Evolutionary conservation across 2,329 filamentous ascomycete genomes (phyloP).

Genomic region (Fusarium buharicum): DNA sequence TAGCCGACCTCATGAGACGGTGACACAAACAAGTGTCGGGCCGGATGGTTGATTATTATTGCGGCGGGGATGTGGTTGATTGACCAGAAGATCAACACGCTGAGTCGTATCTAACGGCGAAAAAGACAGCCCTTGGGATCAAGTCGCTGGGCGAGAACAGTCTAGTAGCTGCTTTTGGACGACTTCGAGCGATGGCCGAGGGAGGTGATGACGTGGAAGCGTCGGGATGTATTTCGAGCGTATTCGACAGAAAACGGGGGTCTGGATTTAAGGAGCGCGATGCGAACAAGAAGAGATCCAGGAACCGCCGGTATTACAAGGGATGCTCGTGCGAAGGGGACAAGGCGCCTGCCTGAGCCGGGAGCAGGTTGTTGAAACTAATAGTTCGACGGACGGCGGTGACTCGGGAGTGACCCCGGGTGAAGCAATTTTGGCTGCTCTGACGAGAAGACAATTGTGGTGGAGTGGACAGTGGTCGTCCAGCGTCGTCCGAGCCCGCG

Average conservation of each 20-base stretch:
- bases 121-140: constrained; percentile 28
- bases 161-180: constrained; percentile 29
- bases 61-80: constrained; percentile 28
- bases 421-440: constrained; percentile 40
- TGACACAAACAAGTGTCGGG: constrained; percentile 42
- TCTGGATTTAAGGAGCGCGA: constrained; percentile 44
- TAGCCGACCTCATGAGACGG: constrained; percentile 60
- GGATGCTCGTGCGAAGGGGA: constrained; percentile 45
- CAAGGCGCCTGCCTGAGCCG: constrained; percentile 32
- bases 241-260: constrained; percentile 37
- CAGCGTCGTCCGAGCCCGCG: constrained; percentile 47
- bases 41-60: constrained; percentile 45
- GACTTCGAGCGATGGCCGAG: constrained; percentile 24
- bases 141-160: constrained; percentile 22
- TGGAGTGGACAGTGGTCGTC: constrained; percentile 39
- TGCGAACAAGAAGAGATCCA: constrained; percentile 46
- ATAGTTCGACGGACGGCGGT: constrained; percentile 30
- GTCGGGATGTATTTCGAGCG: constrained; percentile 35
- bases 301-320: constrained; percentile 51
- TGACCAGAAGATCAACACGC: constrained; percentile 31
- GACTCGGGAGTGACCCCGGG: constrained; percentile 23
- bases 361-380: constrained; percentile 35
- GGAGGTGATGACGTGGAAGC: constrained; percentile 34
- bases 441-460: constrained; percentile 39
- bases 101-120: constrained; percentile 30